phyloP scores from a whole-genome alignment of 2,329 filamentous ascomycete species.

The Zasmidium cellare region DNA sequence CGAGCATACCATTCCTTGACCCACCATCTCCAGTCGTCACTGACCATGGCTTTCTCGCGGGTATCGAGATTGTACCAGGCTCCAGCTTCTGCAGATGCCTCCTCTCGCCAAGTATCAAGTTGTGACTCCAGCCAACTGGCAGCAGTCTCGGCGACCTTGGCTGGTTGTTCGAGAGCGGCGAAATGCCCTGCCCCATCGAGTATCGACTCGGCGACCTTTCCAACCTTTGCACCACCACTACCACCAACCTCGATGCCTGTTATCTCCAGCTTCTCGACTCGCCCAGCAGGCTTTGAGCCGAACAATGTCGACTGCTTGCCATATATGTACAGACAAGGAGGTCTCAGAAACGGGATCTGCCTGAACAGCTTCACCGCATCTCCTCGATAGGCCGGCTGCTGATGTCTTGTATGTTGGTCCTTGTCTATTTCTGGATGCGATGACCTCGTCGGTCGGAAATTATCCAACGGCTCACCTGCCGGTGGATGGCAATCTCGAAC shows the following conservation, averaged over 20 bases:
- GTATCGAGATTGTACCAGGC: neutral
- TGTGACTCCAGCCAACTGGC: constrained; percentile 32
- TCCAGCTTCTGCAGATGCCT: neutral
- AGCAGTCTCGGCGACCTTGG: constrained; percentile 57
- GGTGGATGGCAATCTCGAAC: constrained; percentile 57
- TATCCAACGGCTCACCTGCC: neutral
- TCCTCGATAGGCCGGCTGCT: constrained; percentile 61
- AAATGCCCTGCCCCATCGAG: constrained; percentile 68
- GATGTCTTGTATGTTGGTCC: neutral
- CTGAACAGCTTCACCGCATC: constrained; percentile 58
- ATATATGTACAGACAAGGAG: constrained; percentile 66
- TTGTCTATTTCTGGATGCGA: constrained; percentile 1
- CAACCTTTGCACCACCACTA: constrained; percentile 60
- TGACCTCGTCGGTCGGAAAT: neutral
- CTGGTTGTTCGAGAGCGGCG: constrained; percentile 75
- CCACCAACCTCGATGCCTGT: constrained; percentile 67
- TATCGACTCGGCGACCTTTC: constrained; percentile 64
- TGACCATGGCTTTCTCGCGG: constrained; percentile 1
- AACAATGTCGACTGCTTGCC: constrained; percentile 57
- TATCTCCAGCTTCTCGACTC: constrained; percentile 56
- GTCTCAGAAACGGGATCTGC: constrained; percentile 59
- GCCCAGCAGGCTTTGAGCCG: constrained; percentile 46
- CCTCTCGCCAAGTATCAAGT: neutral
- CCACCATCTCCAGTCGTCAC: constrained; percentile 6
- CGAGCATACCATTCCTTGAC: constrained; percentile 2